Evolutionary conservation across 179 eudicot species (phyloP).

Genomic region (Sideroxylon spinosum): DNA sequence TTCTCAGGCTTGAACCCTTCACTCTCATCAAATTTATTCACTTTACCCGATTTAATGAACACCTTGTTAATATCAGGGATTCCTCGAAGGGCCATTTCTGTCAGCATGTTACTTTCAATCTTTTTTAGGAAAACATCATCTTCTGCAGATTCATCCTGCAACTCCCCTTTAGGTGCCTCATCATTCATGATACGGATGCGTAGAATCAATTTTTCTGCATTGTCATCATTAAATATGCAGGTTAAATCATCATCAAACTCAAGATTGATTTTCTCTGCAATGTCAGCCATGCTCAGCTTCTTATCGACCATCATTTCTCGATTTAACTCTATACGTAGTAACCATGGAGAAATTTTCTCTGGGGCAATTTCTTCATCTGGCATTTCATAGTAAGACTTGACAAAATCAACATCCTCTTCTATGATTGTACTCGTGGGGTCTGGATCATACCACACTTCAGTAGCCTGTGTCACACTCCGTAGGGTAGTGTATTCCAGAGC

Average conservation of each 20-base stretch:
- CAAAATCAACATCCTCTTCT: constrained; percentile 91
- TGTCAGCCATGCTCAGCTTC: constrained; percentile 94
- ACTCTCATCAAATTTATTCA: constrained; percentile 72
- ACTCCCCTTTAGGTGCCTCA: constrained; percentile 79
- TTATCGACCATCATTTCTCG: constrained; percentile 99
- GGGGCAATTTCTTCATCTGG: constrained; percentile 98
- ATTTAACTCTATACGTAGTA: constrained; percentile 92
- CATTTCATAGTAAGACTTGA: constrained; percentile 94
- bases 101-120: constrained; percentile 90
- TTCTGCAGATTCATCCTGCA: constrained; percentile 79
- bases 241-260: constrained; percentile 89
- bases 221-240: constrained; percentile 91
- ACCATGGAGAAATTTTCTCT: constrained; percentile 92
- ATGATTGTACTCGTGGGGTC: constrained; percentile 89
- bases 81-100: constrained; percentile 94
- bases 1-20: constrained; percentile 77
- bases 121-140: constrained; percentile 96
- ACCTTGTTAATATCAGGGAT: constrained; percentile 91
- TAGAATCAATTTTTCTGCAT: constrained; percentile 90
- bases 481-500: constrained; percentile 89
- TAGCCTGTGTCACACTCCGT: constrained; percentile 94
- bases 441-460: constrained; percentile 99
- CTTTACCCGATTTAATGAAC: constrained; percentile 74
- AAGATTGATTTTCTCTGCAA: constrained; percentile 89
- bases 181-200: constrained; percentile 95